Evolutionary conservation across 257 asterid species (phyloP), one percentile per base, ranked within the genome.

Genomic region (Solanum chmielewskii): DNA sequence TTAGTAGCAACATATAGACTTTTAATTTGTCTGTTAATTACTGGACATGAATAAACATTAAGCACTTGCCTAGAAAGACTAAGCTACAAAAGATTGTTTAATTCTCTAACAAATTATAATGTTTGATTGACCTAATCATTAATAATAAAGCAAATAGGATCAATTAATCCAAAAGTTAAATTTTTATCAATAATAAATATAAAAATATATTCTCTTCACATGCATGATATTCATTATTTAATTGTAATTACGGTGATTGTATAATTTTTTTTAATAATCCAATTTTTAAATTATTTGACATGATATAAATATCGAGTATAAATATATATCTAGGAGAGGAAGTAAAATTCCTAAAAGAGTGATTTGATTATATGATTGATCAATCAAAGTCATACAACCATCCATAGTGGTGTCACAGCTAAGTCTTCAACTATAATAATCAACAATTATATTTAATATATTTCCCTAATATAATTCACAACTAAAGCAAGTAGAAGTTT

Each of bases 381-480:
- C 44, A 80, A 80, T 47, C 44, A 47, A 47, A 80, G 68, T 88
- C 85, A 42, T 20, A 73, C 2, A 62, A 52, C 89, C 89, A 81
- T 73, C 35, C 69, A 81, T 81, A 88, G 88, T 87, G 91, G 88
- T 89, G 91, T 85, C 90, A 87, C 88, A 77, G 83, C 83, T 66
- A 39, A 60, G 13, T 84, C n/a, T 25, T 35, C 41, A 47, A 18
- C 68, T 29, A 80, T 44, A 73, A 73, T 44, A 44, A 25, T 78
- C 27, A 78, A 45, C 84, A 78, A 78, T 45, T 78, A 27, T 78
- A 27, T 78, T 71, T 71, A 71, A 4, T 35, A 37, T 35, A 45
- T 75, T 27, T 15, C 1, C 84, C n/a, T 3, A 80, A 16, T 80
- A 80, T 9, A 47, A 80, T 80, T 47, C 11, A 47, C 29, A 78